phyloP scores from a whole-genome alignment of 148 eudicot genomes.

The Gaultheria prostrata region DNA sequence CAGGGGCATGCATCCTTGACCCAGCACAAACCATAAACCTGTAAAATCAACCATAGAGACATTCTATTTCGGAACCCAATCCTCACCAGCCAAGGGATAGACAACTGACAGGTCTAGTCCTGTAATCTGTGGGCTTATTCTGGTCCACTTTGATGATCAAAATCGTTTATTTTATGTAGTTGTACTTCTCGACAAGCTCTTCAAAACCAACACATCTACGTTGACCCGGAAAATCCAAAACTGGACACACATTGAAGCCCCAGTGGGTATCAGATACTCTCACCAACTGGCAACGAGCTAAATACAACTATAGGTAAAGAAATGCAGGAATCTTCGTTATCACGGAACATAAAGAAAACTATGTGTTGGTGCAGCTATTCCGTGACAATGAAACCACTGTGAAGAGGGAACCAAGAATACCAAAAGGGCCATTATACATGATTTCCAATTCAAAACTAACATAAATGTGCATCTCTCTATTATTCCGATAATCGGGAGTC shows the following conservation, averaged over 20 bases:
- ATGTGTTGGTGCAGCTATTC: neutral
- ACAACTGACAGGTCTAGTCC: too few relatives aligned
- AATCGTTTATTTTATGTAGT: neutral
- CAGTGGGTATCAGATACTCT: neutral
- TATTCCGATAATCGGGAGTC: neutral
- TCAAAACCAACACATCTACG: neutral
- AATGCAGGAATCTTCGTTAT: neutral
- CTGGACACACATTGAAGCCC: neutral
- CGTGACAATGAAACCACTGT: too few relatives aligned
- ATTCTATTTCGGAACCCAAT: too few relatives aligned
- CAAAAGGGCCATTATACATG: neutral
- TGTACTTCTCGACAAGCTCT: neutral
- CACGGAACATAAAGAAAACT: neutral
- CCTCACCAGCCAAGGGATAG: neutral
- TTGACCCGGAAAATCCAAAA: neutral
- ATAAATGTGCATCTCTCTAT: neutral
- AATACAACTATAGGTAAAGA: neutral
- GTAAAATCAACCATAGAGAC: too few relatives aligned
- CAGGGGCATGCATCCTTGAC: too few relatives aligned
- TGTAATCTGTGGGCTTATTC: too few relatives aligned
- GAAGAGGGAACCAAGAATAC: neutral
- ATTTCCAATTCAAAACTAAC: neutral
- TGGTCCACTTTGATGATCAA: neutral
- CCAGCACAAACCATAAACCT: neutral
- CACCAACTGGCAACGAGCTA: neutral